Percentiles rank a stretch among this genome's conserved stretches.
Conservation (phyloP, 2,329 filamentous ascomycete species). For the Fusarium compactum region DNA sequence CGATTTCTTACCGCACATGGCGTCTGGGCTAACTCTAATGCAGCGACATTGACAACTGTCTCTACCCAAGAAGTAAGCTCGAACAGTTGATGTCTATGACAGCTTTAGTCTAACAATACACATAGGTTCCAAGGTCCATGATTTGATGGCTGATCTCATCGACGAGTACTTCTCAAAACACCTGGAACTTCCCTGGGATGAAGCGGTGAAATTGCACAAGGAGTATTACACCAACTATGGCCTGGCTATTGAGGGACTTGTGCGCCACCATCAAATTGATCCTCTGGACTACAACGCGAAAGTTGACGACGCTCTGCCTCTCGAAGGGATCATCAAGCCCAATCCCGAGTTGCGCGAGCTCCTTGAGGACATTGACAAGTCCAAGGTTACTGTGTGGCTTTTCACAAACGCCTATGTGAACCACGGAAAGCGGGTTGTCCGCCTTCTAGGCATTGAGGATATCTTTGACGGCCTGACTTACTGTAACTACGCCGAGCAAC, state of each 20-base stretch:
- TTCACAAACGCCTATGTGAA: conserved; percentile 96
- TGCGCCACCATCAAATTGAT: conserved; percentile 94
- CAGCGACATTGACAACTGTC: conserved; percentile 98
- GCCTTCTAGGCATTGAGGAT: conserved; percentile 83
- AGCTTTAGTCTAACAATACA: conserved; percentile 14
- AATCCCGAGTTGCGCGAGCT: conserved; percentile 79
- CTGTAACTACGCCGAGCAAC: conserved; percentile 83
- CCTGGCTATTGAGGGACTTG: conserved; percentile 94
- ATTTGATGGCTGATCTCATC: conserved; percentile 89
- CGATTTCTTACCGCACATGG: background rate
- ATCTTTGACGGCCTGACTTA: conserved; percentile 95
- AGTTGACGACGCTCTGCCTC: conserved; percentile 92
- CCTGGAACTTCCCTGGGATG: conserved; percentile 77
- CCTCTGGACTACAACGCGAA: conserved; percentile 93
- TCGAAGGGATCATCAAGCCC: conserved; percentile 86
- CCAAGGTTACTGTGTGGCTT: conserved; percentile 90
- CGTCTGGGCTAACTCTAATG: conserved; percentile 45
- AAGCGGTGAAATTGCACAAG: conserved; percentile 86
- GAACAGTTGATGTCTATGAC: conserved; percentile 2
- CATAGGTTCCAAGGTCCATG: conserved; percentile 81
- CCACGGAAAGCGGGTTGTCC: conserved; percentile 85
- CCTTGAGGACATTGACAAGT: conserved; percentile 83
- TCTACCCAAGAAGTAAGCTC: conserved; percentile 84
- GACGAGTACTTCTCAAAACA: conserved; percentile 73
- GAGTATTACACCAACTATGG: conserved; percentile 97